Evolutionary conservation across 768 basidiomycete genomes (phyloP).

Genomic region (Infundibulicybe gibba): DNA sequence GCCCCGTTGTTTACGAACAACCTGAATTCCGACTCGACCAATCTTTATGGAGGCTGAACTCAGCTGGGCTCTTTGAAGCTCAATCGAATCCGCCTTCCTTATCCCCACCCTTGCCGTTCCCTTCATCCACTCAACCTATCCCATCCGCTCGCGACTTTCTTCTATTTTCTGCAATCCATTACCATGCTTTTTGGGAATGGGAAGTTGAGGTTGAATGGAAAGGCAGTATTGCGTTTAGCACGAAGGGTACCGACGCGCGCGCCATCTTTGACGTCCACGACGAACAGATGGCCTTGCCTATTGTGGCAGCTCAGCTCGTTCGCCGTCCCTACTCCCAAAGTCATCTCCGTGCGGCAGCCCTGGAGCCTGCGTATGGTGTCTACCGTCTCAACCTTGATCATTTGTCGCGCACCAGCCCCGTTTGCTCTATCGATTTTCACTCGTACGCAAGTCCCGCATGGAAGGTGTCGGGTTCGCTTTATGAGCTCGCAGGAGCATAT

Average conservation of each 20-base stretch:
- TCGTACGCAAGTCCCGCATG: slow-evolving; percentile 16
- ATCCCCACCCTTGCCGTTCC: background rate
- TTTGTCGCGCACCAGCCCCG: slow-evolving; percentile 12
- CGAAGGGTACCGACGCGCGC: slow-evolving; percentile 8
- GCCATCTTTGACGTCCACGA: slow-evolving; percentile 14
- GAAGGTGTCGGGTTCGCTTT: slow-evolving; percentile 19
- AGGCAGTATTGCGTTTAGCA: slow-evolving; percentile 11
- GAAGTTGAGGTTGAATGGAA: slow-evolving; percentile 12
- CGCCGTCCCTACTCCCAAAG: slow-evolving; percentile 18
- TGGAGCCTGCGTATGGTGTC: slow-evolving; percentile 3
- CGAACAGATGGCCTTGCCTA: slow-evolving; percentile 12
- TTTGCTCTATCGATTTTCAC: slow-evolving; percentile 22
- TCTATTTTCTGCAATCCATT: slow-evolving; percentile 17
- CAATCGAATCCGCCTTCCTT: background rate
- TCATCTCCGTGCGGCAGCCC: slow-evolving; percentile 10
- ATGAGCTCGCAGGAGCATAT: slow-evolving; percentile 18
- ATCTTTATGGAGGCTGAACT: slow-evolving; percentile 9
- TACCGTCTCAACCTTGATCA: slow-evolving; percentile 14
- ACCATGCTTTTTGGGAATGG: slow-evolving; percentile 18
- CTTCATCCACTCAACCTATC: background rate
- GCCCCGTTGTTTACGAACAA: slow-evolving; percentile 5
- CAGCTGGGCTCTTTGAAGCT: slow-evolving; percentile 7
- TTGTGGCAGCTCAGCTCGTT: slow-evolving; percentile 21
- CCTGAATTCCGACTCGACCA: background rate
- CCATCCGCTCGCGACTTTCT: slow-evolving; percentile 19